Percentiles rank a stretch among this genome's conserved stretches.
Conservation (phyloP, 1,139 yeast species). For the Ogataea hybrid region DNA sequence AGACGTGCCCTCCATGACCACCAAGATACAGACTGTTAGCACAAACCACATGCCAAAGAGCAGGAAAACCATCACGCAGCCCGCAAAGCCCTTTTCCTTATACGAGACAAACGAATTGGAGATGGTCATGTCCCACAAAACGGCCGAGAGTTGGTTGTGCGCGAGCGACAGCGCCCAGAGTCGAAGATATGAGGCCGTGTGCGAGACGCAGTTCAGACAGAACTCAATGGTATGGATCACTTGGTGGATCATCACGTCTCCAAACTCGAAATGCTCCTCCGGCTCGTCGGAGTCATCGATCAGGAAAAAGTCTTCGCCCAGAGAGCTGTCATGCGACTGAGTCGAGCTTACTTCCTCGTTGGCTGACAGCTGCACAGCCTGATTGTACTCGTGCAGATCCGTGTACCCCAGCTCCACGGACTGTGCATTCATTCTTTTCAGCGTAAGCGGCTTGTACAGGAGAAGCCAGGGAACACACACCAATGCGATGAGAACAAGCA, state of each 20-base stretch:
- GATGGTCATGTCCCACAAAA: slow-evolving; percentile 95
- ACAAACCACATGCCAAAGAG: slow-evolving; percentile 95
- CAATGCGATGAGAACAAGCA: slow-evolving; percentile 72
- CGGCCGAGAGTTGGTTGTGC: slow-evolving; percentile 92
- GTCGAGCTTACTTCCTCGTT: slow-evolving; percentile 25
- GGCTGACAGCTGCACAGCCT: slow-evolving; percentile 17
- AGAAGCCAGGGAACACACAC: slow-evolving; percentile 95
- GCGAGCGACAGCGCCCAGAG: slow-evolving; percentile 98
- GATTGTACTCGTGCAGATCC: slow-evolving; percentile 23
- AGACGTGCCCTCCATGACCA: slow-evolving; percentile 97
- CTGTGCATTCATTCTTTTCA: slow-evolving; percentile 43
- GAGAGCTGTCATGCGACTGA: slow-evolving; percentile 17
- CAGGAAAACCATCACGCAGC: slow-evolving; percentile 69
- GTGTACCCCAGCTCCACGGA: slow-evolving; percentile 26
- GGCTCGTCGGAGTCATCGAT: slow-evolving; percentile 41
- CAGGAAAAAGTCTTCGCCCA: slow-evolving; percentile 27
- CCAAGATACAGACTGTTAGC: slow-evolving; percentile 85
- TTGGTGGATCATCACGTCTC: slow-evolving; percentile 95
- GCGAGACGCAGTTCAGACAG: slow-evolving; percentile 95
- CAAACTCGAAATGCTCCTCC: slow-evolving; percentile 64
- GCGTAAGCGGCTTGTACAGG: slow-evolving; percentile 79
- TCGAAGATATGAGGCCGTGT: slow-evolving; percentile 95
- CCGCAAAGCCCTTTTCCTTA: slow-evolving; percentile 57
- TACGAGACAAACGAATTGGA: slow-evolving; percentile 68
- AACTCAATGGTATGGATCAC: slow-evolving; percentile 98